phyloP scores from a whole-genome alignment of 2,329 filamentous ascomycete genomes.

The Thermomyces lanuginosus region DNA sequence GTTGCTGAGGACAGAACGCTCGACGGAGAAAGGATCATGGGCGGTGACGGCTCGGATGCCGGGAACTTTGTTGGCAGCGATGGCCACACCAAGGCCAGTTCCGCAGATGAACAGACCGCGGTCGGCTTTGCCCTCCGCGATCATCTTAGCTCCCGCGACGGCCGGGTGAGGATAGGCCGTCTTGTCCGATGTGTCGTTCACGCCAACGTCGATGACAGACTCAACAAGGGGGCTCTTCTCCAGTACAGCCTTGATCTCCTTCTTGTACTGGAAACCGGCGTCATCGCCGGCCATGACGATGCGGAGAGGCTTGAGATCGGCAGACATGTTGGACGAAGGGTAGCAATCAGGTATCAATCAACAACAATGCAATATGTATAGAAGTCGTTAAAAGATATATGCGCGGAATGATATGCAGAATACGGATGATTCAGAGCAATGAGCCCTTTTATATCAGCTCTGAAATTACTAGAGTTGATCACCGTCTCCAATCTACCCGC shows the following conservation, averaged over 20 bases:
- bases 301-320: constrained; percentile 30
- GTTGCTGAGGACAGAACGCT: constrained; percentile 66
- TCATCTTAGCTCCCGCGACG: constrained; percentile 48
- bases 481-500: too few species aligned
- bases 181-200: constrained; percentile 49
- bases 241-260: constrained; percentile 57
- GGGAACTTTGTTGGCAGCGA: constrained; percentile 74
- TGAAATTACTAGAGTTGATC: too few species aligned
- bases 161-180: constrained; percentile 70
- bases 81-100: constrained; percentile 73
- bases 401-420: too few species aligned
- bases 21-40: constrained; percentile 71
- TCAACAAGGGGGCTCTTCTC: constrained; percentile 49
- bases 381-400: neutral
- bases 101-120: constrained; percentile 67
- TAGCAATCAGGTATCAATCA: too few species aligned
- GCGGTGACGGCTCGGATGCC: constrained; percentile 77
- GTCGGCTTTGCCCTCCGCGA: constrained; percentile 42
- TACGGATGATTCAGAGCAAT: too few species aligned
- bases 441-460: too few species aligned
- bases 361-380: too few species aligned
- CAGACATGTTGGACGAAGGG: constrained; percentile 14
- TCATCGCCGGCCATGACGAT: constrained; percentile 52
- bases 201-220: constrained; percentile 58
- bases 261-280: constrained; percentile 64